Evolutionary conservation across 2,329 filamentous ascomycete species (phyloP).

Genomic region (Tolypocladium tropicale): DNA sequence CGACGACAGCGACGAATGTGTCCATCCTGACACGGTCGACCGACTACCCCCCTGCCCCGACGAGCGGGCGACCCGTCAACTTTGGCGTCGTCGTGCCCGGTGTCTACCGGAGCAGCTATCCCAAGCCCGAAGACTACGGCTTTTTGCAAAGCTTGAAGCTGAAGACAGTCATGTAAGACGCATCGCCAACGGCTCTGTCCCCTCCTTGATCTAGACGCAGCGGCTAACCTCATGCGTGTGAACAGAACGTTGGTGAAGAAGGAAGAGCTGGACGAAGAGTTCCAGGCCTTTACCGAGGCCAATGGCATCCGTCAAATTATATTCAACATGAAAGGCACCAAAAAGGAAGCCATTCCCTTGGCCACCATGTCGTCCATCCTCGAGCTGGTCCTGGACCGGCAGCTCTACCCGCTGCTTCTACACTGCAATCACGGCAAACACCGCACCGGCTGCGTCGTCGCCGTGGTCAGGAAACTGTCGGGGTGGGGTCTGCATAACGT

Average conservation of each 20-base stretch:
- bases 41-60: slow-evolving; percentile 11
- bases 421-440: slow-evolving; percentile 96
- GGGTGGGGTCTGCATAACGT: slow-evolving; percentile 54
- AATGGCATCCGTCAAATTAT: slow-evolving; percentile 63
- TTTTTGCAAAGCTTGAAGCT: slow-evolving; percentile 60
- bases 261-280: slow-evolving; percentile 41
- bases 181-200: slow-evolving; percentile 1
- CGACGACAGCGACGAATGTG: not conserved
- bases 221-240: slow-evolving; percentile 4
- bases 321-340: slow-evolving; percentile 79
- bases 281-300: slow-evolving; percentile 50
- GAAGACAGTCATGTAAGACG: slow-evolving; percentile 66
- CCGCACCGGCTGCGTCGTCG: slow-evolving; percentile 82
- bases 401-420: slow-evolving; percentile 71
- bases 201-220: not conserved
- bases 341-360: slow-evolving; percentile 61
- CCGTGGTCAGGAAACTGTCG: slow-evolving; percentile 62
- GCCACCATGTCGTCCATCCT: slow-evolving; percentile 62
- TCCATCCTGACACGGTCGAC: slow-evolving; percentile 2
- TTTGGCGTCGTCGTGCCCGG: slow-evolving; percentile 66
- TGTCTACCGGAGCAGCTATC: slow-evolving; percentile 77
- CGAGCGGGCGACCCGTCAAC: slow-evolving; percentile 46
- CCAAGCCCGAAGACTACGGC: slow-evolving; percentile 56
- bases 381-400: slow-evolving; percentile 56
- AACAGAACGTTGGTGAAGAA: slow-evolving; percentile 54